Base-by-base conservation (phyloP, 306 rosid genomes). In the Oemleria cerasiformis region DNA sequence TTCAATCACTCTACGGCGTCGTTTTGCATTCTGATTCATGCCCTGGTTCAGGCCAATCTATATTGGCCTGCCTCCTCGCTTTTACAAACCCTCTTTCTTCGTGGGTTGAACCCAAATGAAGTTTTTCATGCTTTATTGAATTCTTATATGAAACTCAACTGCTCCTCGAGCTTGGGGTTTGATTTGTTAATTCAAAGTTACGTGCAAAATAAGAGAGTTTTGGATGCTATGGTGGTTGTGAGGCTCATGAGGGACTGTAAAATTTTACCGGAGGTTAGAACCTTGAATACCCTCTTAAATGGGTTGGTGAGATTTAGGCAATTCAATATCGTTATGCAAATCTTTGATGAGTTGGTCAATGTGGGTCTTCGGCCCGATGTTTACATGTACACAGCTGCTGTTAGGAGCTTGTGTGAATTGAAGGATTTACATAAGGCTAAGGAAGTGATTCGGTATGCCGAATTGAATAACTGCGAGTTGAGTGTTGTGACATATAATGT, bases 21-120 rank as follows among this genome's bases (percentile, higher is more conserved):
- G 12, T 93, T 88, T 69, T 82, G 94, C 39, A 87, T 93, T 58
- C 72, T 93, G 81, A 78, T 93, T 62, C 98, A 91, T 15, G 79
- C 94, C 17, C 86, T 91, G 16, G 87, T 82, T 42, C 89, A 84
- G 21, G 66, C 69, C 19, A 73, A 72, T 44, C 82, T 79, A 40
- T 87, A 78, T 71, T 93, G 97, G 96, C 97, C 97, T 4, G 97
- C 97, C 0, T 83, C 85, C 63, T 93, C 98, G 20, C 85, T 91
- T 3, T 76, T 91, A 70, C 91, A 93, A 9, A 91, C 98, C 55
- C 92, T 93, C 23, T 72, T 87, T 62, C 82, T 84, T 45, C 97
- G 91, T 67, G 88, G 86, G 62, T 84, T 79, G 7, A 78, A 67
- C 63, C 87, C 98, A 58, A 48, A 61, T n/a, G 89, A 53, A 40